phyloP scores from a whole-genome alignment of 371 early-diverging fungal species.

The Syncephalastrum racemosum region DNA sequence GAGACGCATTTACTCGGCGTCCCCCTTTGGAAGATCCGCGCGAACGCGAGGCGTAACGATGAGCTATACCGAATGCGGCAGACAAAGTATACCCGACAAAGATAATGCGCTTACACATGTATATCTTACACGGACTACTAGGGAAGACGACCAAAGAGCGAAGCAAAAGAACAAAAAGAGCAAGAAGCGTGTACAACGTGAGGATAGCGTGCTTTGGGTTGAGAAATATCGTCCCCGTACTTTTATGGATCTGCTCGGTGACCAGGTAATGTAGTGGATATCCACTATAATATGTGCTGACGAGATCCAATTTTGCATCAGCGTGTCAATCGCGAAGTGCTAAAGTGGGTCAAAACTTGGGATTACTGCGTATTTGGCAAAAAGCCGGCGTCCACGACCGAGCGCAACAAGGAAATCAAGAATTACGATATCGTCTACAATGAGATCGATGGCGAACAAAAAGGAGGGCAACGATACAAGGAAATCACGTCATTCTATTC shows the following conservation, averaged over 20 bases:
- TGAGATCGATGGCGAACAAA: conserved; percentile 9
- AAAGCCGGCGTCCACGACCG: conserved; percentile 21
- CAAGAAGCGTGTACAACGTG: neutral
- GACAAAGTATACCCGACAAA: conserved; percentile 8
- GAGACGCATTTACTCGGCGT: conserved; percentile 25
- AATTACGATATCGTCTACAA: conserved; percentile 25
- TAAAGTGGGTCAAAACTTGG: conserved; percentile 96
- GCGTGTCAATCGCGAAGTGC: conserved; percentile 82
- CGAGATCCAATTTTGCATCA: conserved; percentile 12
- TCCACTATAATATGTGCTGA: neutral
- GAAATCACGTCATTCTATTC: too few species aligned
- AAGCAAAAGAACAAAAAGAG: conserved; percentile 4
- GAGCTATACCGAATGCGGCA: conserved; percentile 31
- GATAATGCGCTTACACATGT: conserved; percentile 1
- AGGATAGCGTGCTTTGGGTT: conserved; percentile 68
- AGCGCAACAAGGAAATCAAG: conserved; percentile 32
- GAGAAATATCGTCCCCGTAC: conserved; percentile 86
- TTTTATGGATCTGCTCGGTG: conserved; percentile 92
- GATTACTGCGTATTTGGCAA: conserved; percentile 91
- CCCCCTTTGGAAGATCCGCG: conserved; percentile 45
- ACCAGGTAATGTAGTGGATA: conserved; percentile 57
- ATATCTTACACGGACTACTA: conserved; percentile 1
- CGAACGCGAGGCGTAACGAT: conserved; percentile 36
- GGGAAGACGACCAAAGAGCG: conserved; percentile 17
- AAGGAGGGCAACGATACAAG: conserved; percentile 8